Evolutionary conservation across 2,329 filamentous ascomycete species (phyloP), one percentile per base, ranked within the genome.

Genomic region (Colletotrichum spaethianum): DNA sequence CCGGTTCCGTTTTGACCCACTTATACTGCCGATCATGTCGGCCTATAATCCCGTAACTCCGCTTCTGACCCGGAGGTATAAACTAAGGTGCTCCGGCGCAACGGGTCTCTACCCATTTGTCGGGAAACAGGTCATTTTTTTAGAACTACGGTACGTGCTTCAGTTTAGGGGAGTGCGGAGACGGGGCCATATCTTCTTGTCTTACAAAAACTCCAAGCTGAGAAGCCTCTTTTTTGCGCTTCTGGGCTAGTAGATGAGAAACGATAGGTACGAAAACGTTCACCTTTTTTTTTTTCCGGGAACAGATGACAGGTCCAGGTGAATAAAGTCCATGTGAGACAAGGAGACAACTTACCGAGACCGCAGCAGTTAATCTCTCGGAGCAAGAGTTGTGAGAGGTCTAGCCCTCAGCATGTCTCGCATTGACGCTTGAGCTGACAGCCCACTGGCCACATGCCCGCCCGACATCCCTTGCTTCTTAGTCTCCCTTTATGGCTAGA

Each of bases 261-360:
- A 46, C 11, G 40, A 67, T 28, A 33, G 36, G 23, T 28, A 65
- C 38, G 67, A 60, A 70, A 70, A 60, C 62, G 38, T 55, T 65
- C 56, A 44, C 36, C 53, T 46, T 59, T 38, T 23, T 14, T 53
- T 52, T 52, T 33, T 70, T 59, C 70, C 65, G 70, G 44, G 65
- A 69, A 64, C 70, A 70, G 70, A n/a, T 42, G 50, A 46, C 50
- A 46, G 16, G 52, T 28, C 28, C 26, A 55, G 52, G 11, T 8
- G 46, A 11, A 48, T n/a, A 56, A 71, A 38, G 2, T n/a, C 12
- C 11, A 20, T 26, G 38, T 46, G 53, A 60, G 59, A 70, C 65
- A 72, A 59, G 46, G 38, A 63, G 65, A 64, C 28, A 64, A 63
- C 57, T 53, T 60, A 56, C 46, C 50, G 64, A 68, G 50, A 68